phyloP scores from a whole-genome alignment of 1,284 basidiomycete genomes.

The Lentinus polychrous region DNA sequence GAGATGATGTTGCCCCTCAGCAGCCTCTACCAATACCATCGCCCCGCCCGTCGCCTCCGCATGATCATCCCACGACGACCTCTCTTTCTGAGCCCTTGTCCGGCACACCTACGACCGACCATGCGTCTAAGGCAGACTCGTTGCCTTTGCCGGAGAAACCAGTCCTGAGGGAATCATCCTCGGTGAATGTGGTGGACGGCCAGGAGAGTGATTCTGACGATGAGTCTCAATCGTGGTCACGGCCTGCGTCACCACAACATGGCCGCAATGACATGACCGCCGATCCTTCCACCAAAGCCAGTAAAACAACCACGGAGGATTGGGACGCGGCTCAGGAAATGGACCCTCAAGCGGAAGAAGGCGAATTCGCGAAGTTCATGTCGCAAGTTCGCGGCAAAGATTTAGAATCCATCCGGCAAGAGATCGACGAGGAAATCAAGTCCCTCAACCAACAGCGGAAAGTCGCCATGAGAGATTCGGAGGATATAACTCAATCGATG shows the following conservation, averaged over 20 bases:
- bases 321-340: conserved; percentile 76
- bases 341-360: conserved; percentile 78
- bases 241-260: conserved; percentile 39
- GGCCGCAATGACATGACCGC: conserved; percentile 17
- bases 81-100: neutral
- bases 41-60: too few species aligned
- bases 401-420: conserved; percentile 72
- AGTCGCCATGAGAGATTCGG: conserved; percentile 87
- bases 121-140: neutral
- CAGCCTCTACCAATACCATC: too few species aligned
- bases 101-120: neutral
- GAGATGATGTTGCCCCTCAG: conserved; percentile 4
- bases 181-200: neutral
- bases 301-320: conserved; percentile 23
- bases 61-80: too few species aligned
- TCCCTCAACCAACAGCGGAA: conserved; percentile 79
- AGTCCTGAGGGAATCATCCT: neutral
- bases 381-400: conserved; percentile 85
- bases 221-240: conserved; percentile 40
- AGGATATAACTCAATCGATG: conserved; percentile 95
- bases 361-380: conserved; percentile 87
- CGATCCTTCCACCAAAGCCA: neutral
- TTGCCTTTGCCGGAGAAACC: too few species aligned
- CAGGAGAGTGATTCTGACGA: conserved; percentile 23
- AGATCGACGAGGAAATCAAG: conserved; percentile 91